Evolutionary conservation across 176 grass and related monocot species (phyloP).

Genomic region (Oryza glumipatula): DNA sequence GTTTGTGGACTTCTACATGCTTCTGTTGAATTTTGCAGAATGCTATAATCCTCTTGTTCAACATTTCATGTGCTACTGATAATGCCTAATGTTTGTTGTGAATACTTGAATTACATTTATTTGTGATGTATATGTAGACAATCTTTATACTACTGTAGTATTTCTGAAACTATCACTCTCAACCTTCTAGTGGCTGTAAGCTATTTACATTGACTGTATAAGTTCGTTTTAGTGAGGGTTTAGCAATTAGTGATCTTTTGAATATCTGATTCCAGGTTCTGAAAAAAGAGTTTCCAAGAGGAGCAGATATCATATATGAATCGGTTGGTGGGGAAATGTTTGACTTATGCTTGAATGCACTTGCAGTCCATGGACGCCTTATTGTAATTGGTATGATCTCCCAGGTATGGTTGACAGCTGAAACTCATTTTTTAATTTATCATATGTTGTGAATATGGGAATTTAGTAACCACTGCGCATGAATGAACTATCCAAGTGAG

Average conservation of each 20-base stretch:
- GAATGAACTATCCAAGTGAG: neutral
- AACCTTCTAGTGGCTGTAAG: conserved; percentile 13
- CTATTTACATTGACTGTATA: neutral
- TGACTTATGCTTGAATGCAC: conserved; percentile 84
- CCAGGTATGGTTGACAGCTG: conserved; percentile 58
- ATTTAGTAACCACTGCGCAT: neutral
- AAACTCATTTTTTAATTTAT: conserved; percentile 13
- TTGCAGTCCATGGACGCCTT: conserved; percentile 79
- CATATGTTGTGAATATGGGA: conserved; percentile 17
- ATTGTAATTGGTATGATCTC: conserved; percentile 99
- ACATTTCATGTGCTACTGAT: conserved; percentile 22
- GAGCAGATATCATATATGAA: conserved; percentile 95
- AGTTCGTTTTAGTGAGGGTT: conserved; percentile 27
- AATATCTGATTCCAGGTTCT: conserved; percentile 63
- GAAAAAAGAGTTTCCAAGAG: conserved; percentile 83
- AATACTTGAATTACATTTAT: conserved; percentile 35
- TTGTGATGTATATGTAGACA: neutral
- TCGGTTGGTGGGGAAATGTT: conserved; percentile 99
- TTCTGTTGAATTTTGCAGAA: neutral
- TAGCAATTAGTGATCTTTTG: conserved; percentile 23
- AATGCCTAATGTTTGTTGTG: conserved; percentile 23
- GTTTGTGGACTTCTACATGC: neutral
- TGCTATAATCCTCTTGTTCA: neutral
- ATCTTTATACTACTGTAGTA: too few relatives aligned
- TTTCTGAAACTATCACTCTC: neutral